phyloP scores from a whole-genome alignment of 352 stramenopile genomes.

The Pythium plurisporium region DNA sequence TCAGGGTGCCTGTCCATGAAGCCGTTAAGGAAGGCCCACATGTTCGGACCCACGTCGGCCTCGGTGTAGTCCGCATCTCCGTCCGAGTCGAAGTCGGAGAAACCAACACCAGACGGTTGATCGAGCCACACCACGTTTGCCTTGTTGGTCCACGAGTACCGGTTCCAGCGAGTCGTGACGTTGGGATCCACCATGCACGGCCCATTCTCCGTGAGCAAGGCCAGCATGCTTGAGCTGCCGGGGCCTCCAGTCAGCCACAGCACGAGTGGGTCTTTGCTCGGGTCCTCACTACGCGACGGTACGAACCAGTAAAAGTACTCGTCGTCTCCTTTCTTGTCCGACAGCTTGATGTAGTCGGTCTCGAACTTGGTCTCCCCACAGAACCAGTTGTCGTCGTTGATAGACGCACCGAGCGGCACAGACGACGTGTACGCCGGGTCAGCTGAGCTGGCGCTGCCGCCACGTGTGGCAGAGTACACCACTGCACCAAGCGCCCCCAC shows the following conservation, averaged over 20 bases:
- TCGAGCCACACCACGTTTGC: conserved; percentile 57
- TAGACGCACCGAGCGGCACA: neutral
- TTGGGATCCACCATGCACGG: conserved; percentile 38
- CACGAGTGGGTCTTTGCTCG: conserved; percentile 42
- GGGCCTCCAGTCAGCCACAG: conserved; percentile 61
- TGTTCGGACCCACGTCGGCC: conserved; percentile 35
- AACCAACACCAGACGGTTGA: conserved; percentile 34
- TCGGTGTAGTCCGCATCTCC: conserved; percentile 36
- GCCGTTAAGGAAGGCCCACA: conserved; percentile 50
- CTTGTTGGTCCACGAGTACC: conserved; percentile 38
- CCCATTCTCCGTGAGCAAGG: conserved; percentile 50
- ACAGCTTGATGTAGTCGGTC: conserved; percentile 41
- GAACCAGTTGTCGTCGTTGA: conserved; percentile 25
- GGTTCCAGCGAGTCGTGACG: conserved; percentile 29
- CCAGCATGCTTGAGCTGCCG: conserved; percentile 30
- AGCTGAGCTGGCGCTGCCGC: neutral
- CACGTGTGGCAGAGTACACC: conserved; percentile 3
- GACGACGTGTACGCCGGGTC: neutral
- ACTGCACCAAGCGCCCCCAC: conserved; percentile 2
- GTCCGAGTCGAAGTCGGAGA: conserved; percentile 25
- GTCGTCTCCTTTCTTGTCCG: conserved; percentile 37
- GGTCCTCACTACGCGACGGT: conserved; percentile 28
- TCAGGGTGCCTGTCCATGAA: conserved; percentile 46
- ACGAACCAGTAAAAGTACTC: conserved; percentile 76
- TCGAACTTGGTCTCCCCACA: conserved; percentile 36